Evolutionary conservation across 257 asterid species (phyloP).

Genomic region (Verbena officinalis): DNA sequence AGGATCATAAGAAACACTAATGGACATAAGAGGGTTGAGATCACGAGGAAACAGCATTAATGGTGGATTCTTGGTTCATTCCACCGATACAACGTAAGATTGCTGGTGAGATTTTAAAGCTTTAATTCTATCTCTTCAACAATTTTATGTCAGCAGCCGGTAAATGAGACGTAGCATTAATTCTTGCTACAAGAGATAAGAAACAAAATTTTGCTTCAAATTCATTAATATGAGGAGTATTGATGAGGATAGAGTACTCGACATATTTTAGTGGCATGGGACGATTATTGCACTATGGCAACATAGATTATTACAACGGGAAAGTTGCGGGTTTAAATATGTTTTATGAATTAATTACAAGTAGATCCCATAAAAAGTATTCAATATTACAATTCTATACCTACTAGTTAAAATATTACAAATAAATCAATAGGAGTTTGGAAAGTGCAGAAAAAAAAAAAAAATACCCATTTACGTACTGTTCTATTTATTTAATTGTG

Average conservation of each 20-base stretch:
- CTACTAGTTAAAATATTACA: no score
- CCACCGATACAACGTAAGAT: constrained; percentile 20
- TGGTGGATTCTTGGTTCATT: constrained; percentile 22
- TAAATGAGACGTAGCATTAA: background rate
- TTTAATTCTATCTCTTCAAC: constrained; percentile 24
- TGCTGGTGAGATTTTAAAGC: constrained; percentile 23
- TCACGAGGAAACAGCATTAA: constrained; percentile 23
- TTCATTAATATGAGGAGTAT: background rate
- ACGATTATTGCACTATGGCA: background rate
- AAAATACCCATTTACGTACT: no score
- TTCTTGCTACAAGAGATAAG: background rate
- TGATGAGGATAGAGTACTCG: no score
- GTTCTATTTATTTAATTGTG: no score
- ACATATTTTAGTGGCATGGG: background rate
- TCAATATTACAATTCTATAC: no score
- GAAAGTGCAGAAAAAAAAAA: no score
- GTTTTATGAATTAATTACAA: no score
- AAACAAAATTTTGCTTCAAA: constrained; percentile 10
- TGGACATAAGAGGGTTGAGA: constrained; percentile 12
- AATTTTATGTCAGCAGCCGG: constrained; percentile 28
- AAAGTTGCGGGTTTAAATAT: no score
- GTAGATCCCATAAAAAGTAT: no score
- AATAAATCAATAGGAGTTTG: no score
- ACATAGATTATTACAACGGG: background rate
- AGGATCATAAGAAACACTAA: constrained; percentile 18